Conservation (phyloP, 208 protist genomes). For the Phytomonas sp. region DNA sequence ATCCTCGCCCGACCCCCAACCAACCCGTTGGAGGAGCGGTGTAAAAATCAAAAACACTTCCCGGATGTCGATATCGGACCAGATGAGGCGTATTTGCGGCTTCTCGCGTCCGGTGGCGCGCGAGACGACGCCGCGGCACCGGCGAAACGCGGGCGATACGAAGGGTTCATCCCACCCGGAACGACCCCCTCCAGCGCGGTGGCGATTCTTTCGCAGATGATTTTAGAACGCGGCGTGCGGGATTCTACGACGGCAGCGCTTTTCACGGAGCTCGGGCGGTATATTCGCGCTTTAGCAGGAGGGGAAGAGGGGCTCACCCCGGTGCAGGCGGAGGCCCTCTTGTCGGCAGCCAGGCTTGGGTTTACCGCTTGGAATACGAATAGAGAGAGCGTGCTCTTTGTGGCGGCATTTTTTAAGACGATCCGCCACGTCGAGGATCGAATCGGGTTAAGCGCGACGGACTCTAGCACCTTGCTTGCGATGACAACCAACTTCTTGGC, state of each 20-base stretch:
- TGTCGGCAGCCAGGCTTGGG: conserved; percentile 67
- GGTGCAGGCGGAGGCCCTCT: conserved; percentile 49
- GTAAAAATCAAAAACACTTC: conserved; percentile 64
- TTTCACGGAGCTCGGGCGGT: conserved; percentile 49
- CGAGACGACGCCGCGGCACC: conserved; percentile 13
- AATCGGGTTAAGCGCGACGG: conserved; percentile 41
- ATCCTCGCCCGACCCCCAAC: conserved; percentile 46
- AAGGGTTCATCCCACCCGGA: conserved; percentile 45
- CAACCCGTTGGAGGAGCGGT: conserved; percentile 52
- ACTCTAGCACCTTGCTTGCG: conserved; percentile 46
- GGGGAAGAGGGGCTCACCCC: conserved; percentile 29
- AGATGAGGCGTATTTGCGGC: conserved; percentile 19
- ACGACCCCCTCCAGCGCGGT: conserved; percentile 43
- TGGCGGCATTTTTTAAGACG: conserved; percentile 55
- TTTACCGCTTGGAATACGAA: conserved; percentile 77
- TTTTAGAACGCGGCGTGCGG: conserved; percentile 75
- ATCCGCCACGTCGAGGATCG: conserved; percentile 41
- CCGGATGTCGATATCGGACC: conserved; percentile 70
- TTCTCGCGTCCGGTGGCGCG: not conserved
- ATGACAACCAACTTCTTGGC: conserved; percentile 58
- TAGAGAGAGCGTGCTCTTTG: conserved; percentile 37
- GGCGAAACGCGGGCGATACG: conserved; percentile 28
- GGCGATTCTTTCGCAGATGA: conserved; percentile 55
- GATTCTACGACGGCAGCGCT: conserved; percentile 46
- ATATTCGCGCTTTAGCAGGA: conserved; percentile 33